Evolutionary conservation across 164 flowering plant genomes (phyloP).

Genomic region (Chloranthus sessilifolius): DNA sequence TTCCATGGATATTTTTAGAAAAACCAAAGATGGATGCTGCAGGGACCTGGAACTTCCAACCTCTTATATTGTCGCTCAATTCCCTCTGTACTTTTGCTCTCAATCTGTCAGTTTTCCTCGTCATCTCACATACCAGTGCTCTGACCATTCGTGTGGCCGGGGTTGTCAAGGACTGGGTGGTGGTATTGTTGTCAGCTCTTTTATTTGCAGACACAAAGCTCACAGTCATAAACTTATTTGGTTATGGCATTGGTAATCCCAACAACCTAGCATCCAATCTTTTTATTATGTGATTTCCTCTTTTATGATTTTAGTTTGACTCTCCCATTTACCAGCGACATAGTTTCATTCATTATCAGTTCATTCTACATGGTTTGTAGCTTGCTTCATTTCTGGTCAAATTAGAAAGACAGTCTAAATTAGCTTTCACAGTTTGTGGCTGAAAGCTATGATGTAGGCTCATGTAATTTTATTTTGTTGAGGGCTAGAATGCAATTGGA

Average conservation of each 20-base stretch:
- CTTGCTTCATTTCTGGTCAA: too few species aligned
- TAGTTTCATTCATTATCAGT: too few species aligned
- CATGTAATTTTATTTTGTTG: too few species aligned
- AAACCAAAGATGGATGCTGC: constrained; percentile 81
- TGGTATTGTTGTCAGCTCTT: constrained; percentile 82
- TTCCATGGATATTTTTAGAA: constrained; percentile 96
- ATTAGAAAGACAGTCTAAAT: too few species aligned
- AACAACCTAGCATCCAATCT: not conserved
- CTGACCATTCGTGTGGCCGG: constrained; percentile 98
- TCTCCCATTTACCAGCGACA: too few species aligned
- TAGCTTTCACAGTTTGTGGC: too few species aligned
- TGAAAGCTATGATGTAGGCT: too few species aligned
- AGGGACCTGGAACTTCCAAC: constrained; percentile 76
- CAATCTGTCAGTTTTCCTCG: constrained; percentile 95
- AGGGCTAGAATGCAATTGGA: too few species aligned
- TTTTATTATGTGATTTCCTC: not conserved
- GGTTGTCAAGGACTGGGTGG: constrained; percentile 99
- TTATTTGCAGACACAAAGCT: constrained; percentile 92
- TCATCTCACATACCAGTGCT: constrained; percentile 96
- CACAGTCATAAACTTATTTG: constrained; percentile 77
- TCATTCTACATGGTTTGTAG: too few species aligned
- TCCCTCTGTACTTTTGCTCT: constrained; percentile 96
- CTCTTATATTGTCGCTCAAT: constrained; percentile 61
- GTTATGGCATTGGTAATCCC: constrained; percentile 80
- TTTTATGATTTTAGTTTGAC: not conserved